Evolutionary conservation across 1,284 basidiomycete species (phyloP), one percentile per base, ranked within the genome.

Genomic region (Marasmius sp.): DNA sequence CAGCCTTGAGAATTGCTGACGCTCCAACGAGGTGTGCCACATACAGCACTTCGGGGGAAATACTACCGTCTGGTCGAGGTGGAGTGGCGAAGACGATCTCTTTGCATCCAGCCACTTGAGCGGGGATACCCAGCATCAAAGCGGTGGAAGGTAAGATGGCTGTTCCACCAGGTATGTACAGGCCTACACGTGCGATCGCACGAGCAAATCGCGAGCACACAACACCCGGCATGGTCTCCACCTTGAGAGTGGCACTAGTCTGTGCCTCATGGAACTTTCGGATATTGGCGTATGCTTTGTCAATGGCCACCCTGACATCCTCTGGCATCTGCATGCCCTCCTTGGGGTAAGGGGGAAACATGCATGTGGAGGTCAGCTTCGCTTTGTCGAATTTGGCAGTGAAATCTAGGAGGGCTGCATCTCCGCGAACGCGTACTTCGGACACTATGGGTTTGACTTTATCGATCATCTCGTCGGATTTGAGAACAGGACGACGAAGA

Each of bases 151-250:
- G 97, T 27, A 99, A 82, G 52, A 99, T 87, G 1, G 97, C 97
- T 1, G 97, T 98, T 39, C 97, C 97, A 34, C 97, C 97, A 1
- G 97, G 97, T 1, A 99, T 94, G 77, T 99, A 99, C 57, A 99
- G 80, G 41, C 97, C 97, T 37, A 99, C 97, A 36, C 95, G 89
- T 61, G 93, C 88, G 70, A 99, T 97, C 11, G 97, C 92, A 49
- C 95, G 86, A 3, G 95, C 91, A 74, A 99, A 98, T 49, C 97
- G 87, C 48, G 93, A 91, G 77, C 95, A 98, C 1, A 94, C 88
- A 34, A 99, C 96, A 9, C 97, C 97, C 1, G 97, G 95, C 94
- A 96, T 98, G 7, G 97, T 99, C 77, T 98, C 95, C 14, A 99
- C 93, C 10, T 87, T 83, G 51, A 99, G 81, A 22, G 88, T 81